These are phyloP conservation scores for Geum urbanum DNA, from an alignment of 306 rosid genomes.

Conservation along the genomic window DNA sequence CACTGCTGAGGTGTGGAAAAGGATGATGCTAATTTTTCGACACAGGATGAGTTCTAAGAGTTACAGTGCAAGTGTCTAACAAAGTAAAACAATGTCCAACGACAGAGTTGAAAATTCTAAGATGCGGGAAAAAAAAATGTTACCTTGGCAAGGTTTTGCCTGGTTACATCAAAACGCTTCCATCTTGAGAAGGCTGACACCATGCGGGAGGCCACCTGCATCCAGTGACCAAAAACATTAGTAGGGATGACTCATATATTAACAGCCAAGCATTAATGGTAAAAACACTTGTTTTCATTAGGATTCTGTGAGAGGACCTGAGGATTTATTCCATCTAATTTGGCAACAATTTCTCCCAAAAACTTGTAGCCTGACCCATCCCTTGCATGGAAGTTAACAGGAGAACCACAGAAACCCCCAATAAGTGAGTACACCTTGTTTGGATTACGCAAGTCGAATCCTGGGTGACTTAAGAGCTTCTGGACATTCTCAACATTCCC, in stretches of 20 bases:
- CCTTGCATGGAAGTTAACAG: slow-evolving; percentile 85
- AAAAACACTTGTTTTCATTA: not conserved
- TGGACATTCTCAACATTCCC: slow-evolving; percentile 80
- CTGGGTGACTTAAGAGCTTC: slow-evolving; percentile 73
- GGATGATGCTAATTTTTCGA: not conserved
- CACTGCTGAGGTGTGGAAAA: not conserved
- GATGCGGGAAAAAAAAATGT: not conserved
- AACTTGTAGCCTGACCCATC: slow-evolving; percentile 92
- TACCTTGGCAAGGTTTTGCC: slow-evolving; percentile 92
- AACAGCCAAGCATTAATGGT: slow-evolving; percentile 5
- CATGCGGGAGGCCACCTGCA: slow-evolving; percentile 95
- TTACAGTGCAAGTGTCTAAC: not conserved
- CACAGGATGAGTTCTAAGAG: not conserved
- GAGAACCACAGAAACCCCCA: slow-evolving; percentile 88
- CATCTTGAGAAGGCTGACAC: slow-evolving; percentile 96
- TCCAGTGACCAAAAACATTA: not conserved
- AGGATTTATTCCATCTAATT: slow-evolving; percentile 85
- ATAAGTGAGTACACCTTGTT: slow-evolving; percentile 96
- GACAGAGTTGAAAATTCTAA: too few species aligned
- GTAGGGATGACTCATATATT: not conserved
- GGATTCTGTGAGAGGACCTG: slow-evolving; percentile 47
- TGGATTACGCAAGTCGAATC: slow-evolving; percentile 87
- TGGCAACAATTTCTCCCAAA: slow-evolving; percentile 77
- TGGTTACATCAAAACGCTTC: slow-evolving; percentile 75
- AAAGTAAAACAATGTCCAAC: not conserved